A percentile compares a stretch with the other conserved stretches of the same genome.
phyloP scores from a whole-genome alignment of 2,329 filamentous ascomycete genomes.

The Fusarium sp. region DNA sequence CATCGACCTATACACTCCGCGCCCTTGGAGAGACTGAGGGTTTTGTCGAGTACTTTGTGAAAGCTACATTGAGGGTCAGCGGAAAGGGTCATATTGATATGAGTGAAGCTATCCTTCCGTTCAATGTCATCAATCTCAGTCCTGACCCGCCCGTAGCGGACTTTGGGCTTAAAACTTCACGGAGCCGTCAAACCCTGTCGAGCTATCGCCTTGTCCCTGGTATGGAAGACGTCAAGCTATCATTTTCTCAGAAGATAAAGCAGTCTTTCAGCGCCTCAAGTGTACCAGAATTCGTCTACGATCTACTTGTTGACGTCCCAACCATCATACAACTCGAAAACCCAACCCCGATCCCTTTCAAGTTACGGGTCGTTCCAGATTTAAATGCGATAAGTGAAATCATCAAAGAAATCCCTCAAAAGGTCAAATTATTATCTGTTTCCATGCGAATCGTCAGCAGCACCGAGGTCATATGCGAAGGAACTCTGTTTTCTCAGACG shows the following conservation, averaged over 20 bases:
- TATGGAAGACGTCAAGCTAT: slow-evolving; percentile 43
- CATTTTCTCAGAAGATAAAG: slow-evolving; percentile 47
- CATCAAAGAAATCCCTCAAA: slow-evolving; percentile 25
- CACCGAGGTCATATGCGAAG: slow-evolving; percentile 15
- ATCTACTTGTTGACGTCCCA: slow-evolving; percentile 41
- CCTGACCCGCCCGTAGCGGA: slow-evolving; percentile 27
- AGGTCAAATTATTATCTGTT: slow-evolving; percentile 28
- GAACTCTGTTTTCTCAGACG: background rate
- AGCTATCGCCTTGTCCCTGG: slow-evolving; percentile 46
- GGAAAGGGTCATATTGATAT: background rate
- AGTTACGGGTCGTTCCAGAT: slow-evolving; percentile 30
- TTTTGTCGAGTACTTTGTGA: slow-evolving; percentile 46
- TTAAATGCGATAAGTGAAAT: slow-evolving; percentile 24
- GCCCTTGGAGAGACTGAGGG: background rate
- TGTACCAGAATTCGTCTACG: slow-evolving; percentile 44
- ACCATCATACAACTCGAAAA: slow-evolving; percentile 43
- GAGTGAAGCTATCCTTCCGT: slow-evolving; percentile 32
- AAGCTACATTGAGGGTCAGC: slow-evolving; percentile 39
- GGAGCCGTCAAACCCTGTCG: background rate
- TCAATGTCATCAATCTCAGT: slow-evolving; percentile 24
- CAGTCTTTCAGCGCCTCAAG: slow-evolving; percentile 48
- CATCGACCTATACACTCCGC: slow-evolving; percentile 4
- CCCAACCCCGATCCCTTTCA: slow-evolving; percentile 38
- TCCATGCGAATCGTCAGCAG: background rate
- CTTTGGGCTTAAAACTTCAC: slow-evolving; percentile 1